Base-by-base conservation (phyloP, 495 filamentous ascomycete species). In the Xylaria bambusicola region DNA sequence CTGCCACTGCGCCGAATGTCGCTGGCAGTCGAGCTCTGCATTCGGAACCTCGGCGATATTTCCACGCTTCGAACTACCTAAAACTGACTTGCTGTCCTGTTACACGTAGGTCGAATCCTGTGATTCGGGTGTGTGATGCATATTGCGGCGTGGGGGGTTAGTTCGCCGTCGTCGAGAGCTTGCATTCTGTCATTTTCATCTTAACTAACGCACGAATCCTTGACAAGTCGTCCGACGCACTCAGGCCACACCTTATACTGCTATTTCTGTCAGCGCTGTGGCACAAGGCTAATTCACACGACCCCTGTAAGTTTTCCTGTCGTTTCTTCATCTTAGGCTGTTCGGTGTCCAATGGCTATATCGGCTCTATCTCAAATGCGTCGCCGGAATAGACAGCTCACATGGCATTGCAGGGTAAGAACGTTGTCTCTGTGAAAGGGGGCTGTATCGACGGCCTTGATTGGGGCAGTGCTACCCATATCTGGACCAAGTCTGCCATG, bases 1-100 rank as follows among this genome's bases (percentile, higher is more conserved):
- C 66, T 90, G 87, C 73, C 87, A 90, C 73, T 90, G 87, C 70
- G 69, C 75, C 36, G 80, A 87, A 62, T 90, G 87, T 69, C 83
- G 81, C 27, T 80, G 81, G 55, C 87, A 90, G 72, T 82, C 85
- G 47, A 79, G 82, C 51, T 85, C 84, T 15, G 85, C 86, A n/a
- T 88, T 86, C 65, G 86, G 87, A 24, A 81, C 84, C 49, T 84
- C 81, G 24, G 86, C 86, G 53, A 85, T 86, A 62, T 90, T 90
- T 66, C 86, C 85, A 6, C 68, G 71, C 13, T 88, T 88, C 49
- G 63, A 74, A 18, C 69, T 87, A 38, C 82, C 81, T 1, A 57
- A 60, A 6, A 63, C 63, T 13, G 74, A 77, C 18, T 49, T 77
- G 56, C 59, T 82, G 61, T 74, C 71, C 42, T 75, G 71, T 50